Evolutionary conservation across 2,329 filamentous ascomycete species (phyloP), one percentile per base, ranked within the genome.

Genomic region (Metarhizium anisopliae): DNA sequence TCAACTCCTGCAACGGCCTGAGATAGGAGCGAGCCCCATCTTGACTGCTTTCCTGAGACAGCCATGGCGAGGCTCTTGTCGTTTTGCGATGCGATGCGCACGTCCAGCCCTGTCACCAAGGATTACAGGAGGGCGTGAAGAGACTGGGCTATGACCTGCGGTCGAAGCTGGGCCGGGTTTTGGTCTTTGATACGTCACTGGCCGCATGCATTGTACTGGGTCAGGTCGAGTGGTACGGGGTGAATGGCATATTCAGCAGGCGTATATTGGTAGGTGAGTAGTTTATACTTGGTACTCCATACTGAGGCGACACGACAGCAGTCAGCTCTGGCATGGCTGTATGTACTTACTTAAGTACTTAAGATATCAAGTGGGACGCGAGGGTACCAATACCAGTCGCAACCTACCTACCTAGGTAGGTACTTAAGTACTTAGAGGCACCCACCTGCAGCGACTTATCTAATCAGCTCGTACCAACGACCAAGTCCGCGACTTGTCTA

Each of bases 1-100:
- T 99, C 94, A 56, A 99, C 88, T 58, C 92, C 92, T 55, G 92
- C 91, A 58, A 97, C 90, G 60, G 93, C 92, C 71, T 93, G 90
- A 61, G 91, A 89, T 58, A 96, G 80, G 68, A 96, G 87, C 36
- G 84, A 84, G 50, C 86, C 87, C 88, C 88, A 91, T 83, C 81
- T 62, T 57, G 79, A 75, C 62, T 60, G 56, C 64, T 82, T 81
- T 59, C 71, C 72, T 38, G 77, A 72, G 59, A 74, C 71, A 60
- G 77, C 71, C 78, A 81, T 82, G 65, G 62, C 59, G 57, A 56
- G 38, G 52, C 51, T 50, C 51, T 57, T n/a, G 51, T 47, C 40
- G 50, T 57, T 58, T 57, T 38, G 4, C 42, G 49, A 45, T 35
- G 18, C 20, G 38, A 25, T 52, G 32, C 20, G 20, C 5, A 30